phyloP scores from a whole-genome alignment of 1,284 basidiomycete species.

The Ceratobasidium sp. region DNA sequence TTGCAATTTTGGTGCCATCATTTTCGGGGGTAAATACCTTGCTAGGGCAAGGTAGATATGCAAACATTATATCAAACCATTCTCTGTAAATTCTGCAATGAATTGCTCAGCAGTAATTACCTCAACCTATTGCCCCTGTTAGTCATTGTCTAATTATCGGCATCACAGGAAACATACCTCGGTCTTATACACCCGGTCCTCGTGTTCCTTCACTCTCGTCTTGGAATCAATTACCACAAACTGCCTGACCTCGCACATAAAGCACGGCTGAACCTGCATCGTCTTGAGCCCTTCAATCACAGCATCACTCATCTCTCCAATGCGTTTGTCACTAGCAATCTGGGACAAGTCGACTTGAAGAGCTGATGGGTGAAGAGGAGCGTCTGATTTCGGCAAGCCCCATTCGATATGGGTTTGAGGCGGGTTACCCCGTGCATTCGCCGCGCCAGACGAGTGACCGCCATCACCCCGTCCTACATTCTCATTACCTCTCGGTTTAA shows the following conservation, averaged over 20 bases:
- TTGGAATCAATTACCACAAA: slow-evolving; percentile 38
- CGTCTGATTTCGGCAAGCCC: neutral
- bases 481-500: neutral
- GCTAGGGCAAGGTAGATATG: too few species aligned
- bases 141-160: neutral
- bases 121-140: neutral
- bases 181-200: neutral
- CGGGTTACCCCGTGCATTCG: too few species aligned
- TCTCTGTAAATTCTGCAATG: neutral
- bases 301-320: slow-evolving; percentile 15
- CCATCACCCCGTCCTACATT: neutral
- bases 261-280: slow-evolving; percentile 40
- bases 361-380: neutral
- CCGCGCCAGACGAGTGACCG: neutral
- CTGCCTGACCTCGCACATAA: slow-evolving; percentile 33
- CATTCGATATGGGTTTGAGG: neutral
- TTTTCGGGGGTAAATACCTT: too few species aligned
- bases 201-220: neutral
- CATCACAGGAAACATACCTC: neutral
- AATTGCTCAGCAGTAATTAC: slow-evolving; percentile 18
- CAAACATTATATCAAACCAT: neutral
- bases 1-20: too few species aligned
- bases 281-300: slow-evolving; percentile 33
- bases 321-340: neutral
- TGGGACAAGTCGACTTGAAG: slow-evolving; percentile 9